These are phyloP conservation scores for Arthrobotrys conoides DNA, from an alignment of 2,329 filamentous ascomycete species.

Conservation along the genomic window DNA sequence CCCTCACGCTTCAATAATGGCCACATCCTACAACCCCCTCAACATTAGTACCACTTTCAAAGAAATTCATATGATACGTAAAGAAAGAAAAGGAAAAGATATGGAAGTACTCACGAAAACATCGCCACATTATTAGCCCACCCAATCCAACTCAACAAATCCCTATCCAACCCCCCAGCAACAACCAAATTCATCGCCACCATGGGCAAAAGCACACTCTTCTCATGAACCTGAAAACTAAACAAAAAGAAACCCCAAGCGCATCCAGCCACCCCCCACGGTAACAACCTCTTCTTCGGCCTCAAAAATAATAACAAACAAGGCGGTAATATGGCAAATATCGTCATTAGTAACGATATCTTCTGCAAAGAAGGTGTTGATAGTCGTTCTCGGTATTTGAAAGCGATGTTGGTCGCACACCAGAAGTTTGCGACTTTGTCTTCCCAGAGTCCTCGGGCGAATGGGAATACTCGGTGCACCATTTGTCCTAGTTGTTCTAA, in stretches of 20 bases:
- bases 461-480: constrained; percentile 93
- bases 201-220: constrained; percentile 91
- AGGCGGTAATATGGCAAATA: constrained; percentile 81
- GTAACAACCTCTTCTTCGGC: constrained; percentile 82
- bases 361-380: constrained; percentile 78
- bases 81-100: too few species aligned
- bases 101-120: constrained; percentile 60
- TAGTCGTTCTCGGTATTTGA: constrained; percentile 83
- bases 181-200: constrained; percentile 93
- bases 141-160: constrained; percentile 89
- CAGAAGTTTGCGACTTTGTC: constrained; percentile 99
- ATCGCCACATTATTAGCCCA: constrained; percentile 78
- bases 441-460: constrained; percentile 94
- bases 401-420: constrained; percentile 89
- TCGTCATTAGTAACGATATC: constrained; percentile 78
- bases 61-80: neutral
- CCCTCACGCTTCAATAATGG: constrained; percentile 89
- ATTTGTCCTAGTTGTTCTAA: constrained; percentile 85
- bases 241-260: constrained; percentile 98
- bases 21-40: constrained; percentile 79
- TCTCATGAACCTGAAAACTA: constrained; percentile 98
- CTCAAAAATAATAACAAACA: constrained; percentile 84
- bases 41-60: constrained; percentile 70
- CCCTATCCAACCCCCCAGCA: constrained; percentile 82
- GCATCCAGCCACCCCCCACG: constrained; percentile 83